A percentile compares a stretch with the other conserved stretches of the same genome.
Evolutionary conservation across 2,329 filamentous ascomycete species (phyloP).

Genomic region (Aspergillus thermomutatus): DNA sequence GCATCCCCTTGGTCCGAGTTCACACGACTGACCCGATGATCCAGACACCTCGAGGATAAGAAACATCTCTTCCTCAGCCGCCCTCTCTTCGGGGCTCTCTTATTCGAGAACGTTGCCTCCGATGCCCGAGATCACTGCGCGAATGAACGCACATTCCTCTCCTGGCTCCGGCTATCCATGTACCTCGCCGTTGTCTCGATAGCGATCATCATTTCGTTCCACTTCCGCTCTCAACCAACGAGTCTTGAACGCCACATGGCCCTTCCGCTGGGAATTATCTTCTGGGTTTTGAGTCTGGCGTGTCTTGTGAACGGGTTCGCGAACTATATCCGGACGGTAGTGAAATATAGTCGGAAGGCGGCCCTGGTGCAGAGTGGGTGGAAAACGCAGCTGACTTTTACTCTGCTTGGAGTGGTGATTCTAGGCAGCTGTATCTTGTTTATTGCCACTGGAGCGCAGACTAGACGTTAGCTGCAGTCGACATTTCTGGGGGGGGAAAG

Average conservation of each 20-base stretch:
- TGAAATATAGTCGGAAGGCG: constrained; percentile 71
- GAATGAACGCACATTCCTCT: constrained; percentile 74
- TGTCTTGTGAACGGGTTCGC: constrained; percentile 74
- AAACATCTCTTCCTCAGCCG: constrained; percentile 49
- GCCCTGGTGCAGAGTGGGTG: constrained; percentile 91
- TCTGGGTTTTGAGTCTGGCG: constrained; percentile 78
- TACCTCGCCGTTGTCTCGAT: constrained; percentile 89
- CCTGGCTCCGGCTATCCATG: constrained; percentile 82
- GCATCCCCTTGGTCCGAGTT: neutral
- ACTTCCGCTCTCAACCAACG: constrained; percentile 72
- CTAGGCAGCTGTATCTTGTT: constrained; percentile 45
- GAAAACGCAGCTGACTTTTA: constrained; percentile 79
- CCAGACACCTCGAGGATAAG: constrained; percentile 29
- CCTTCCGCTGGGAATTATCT: constrained; percentile 78
- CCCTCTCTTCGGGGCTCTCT: constrained; percentile 56
- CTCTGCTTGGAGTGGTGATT: constrained; percentile 42
- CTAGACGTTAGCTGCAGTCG: neutral
- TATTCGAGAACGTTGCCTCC: constrained; percentile 65
- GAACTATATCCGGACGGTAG: constrained; percentile 82
- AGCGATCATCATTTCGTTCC: constrained; percentile 90
- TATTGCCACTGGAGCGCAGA: constrained; percentile 35
- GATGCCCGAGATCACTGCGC: constrained; percentile 66
- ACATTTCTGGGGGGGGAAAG: neutral
- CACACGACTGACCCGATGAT: neutral
- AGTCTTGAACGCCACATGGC: constrained; percentile 71